Conservation (phyloP, 2,329 filamentous ascomycete genomes). For the Nigrospora oryzae region DNA sequence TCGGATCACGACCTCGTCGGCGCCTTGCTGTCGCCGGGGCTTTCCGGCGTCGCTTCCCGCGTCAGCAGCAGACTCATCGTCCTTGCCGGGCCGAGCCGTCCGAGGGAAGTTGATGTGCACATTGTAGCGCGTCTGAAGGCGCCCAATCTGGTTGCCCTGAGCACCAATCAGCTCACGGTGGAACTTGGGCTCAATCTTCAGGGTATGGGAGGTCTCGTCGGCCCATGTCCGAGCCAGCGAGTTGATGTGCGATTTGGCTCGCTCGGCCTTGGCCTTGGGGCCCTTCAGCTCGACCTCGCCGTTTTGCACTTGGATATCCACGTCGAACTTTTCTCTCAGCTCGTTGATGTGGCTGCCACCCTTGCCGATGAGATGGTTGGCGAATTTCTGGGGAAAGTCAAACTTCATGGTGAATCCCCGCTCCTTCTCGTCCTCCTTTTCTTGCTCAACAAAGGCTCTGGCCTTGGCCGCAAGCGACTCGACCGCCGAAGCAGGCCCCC, state of each 20-base stretch:
- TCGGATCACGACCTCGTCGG: conserved; percentile 84
- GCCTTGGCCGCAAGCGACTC: conserved; percentile 67
- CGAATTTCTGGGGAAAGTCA: conserved; percentile 90
- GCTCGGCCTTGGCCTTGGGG: conserved; percentile 87
- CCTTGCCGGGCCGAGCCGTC: conserved; percentile 51
- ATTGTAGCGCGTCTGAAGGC: conserved; percentile 84
- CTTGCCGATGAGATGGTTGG: conserved; percentile 73
- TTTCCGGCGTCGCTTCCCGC: conserved; percentile 60
- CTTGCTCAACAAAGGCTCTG: conserved; percentile 71
- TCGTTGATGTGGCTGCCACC: conserved; percentile 59
- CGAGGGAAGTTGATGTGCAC: conserved; percentile 93
- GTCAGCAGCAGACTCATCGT: conserved; percentile 65
- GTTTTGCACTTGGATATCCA: conserved; percentile 81
- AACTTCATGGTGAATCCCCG: conserved; percentile 80
- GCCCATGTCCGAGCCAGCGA: conserved; percentile 74
- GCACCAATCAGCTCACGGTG: conserved; percentile 90
- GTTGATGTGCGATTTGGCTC: conserved; percentile 74
- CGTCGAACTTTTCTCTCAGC: conserved; percentile 58
- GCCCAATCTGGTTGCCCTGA: conserved; percentile 80
- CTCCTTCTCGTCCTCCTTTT: conserved; percentile 89
- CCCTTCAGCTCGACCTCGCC: conserved; percentile 95
- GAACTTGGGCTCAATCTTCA: conserved; percentile 90
- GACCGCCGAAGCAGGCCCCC: conserved; percentile 67
- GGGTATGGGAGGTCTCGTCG: conserved; percentile 77
- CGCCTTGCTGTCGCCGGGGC: conserved; percentile 61